phyloP scores from a whole-genome alignment of 306 rosid genomes.

The Rosa lucieae region DNA sequence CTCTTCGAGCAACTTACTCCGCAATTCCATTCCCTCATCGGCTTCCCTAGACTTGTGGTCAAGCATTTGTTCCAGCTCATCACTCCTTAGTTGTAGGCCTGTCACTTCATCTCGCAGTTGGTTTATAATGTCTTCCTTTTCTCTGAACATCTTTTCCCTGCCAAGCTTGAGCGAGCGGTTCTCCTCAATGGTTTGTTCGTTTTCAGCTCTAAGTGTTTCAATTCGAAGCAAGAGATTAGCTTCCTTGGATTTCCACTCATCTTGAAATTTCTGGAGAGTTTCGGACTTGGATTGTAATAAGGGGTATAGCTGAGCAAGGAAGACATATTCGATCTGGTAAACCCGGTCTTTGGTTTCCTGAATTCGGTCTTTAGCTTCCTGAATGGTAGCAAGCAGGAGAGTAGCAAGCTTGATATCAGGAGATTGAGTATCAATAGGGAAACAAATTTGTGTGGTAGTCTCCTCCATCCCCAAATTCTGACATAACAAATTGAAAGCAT shows the following conservation, averaged over 20 bases:
- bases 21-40: slow-evolving; percentile 49
- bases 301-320: slow-evolving; percentile 72
- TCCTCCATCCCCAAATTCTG: slow-evolving; percentile 36
- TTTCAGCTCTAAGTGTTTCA: slow-evolving; percentile 39
- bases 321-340: slow-evolving; percentile 74
- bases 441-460: slow-evolving; percentile 29
- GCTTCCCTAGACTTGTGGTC: slow-evolving; percentile 37
- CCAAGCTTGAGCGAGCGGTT: slow-evolving; percentile 40
- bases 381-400: slow-evolving; percentile 77
- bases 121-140: slow-evolving; percentile 29
- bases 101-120: slow-evolving; percentile 27
- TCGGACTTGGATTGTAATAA: slow-evolving; percentile 47
- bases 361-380: slow-evolving; percentile 77
- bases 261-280: slow-evolving; percentile 36
- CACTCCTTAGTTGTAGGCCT: slow-evolving; percentile 32
- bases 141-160: slow-evolving; percentile 27
- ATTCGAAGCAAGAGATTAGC: slow-evolving; percentile 31
- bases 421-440: slow-evolving; percentile 21
- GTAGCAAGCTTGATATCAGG: slow-evolving; percentile 65
- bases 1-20: slow-evolving; percentile 38
- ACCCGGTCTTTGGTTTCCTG: slow-evolving; percentile 74
- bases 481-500: neutral
- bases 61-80: slow-evolving; percentile 42
- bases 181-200: slow-evolving; percentile 40
- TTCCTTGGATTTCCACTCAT: slow-evolving; percentile 43